Evolutionary conservation across 2,329 filamentous ascomycete species (phyloP), one percentile per base, ranked within the genome.

Genomic region (Pezizomycotina sp.): DNA sequence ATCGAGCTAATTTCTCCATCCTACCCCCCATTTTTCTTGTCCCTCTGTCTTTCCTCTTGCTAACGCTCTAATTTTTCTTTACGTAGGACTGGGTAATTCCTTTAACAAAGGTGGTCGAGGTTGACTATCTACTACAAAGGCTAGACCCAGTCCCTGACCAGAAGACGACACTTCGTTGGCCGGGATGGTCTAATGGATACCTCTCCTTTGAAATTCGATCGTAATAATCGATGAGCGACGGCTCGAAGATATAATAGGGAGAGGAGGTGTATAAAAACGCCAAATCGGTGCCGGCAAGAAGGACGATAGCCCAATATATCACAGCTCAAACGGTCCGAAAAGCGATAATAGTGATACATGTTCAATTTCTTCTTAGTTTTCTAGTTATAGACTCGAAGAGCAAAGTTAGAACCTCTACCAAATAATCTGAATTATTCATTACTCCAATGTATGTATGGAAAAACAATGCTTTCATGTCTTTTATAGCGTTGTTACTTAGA

Each of bases 61-160:
- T 25, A 31, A 19, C 24, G 8, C 15, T 6, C 20, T 7, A 35
- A 27, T 45, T 51, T 33, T 50, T 31, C 52, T 8, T 9, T 7
- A 37, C 22, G 59, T 58, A 73, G 66, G 71, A 92, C 56, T 80
- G 79, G 60, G 84, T 98, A 43, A 98, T 98, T 50, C 89, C 89
- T 1, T 60, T 95, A 56, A 98, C 89, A n/a, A 98, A 98, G 59
- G 77, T 83, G 47, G 86, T 98, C 25, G 89, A 98, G 64, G 83
- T 98, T 6, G 89, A 98, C 52, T 98, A 98, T 57, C 64, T 98
- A 50, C 92, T 98, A 81, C 82, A 95, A 59, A 70, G 89, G 46
- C 62, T 98, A 35, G 70, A 71, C 35, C 55, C 54, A 47, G 52
- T 23, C 3, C 26, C 35, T 15, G 23, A 32, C 4, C 20, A 36